Evolutionary conservation across 345 rosid species (phyloP), one percentile per base, ranked within the genome.

Genomic region (Eucalyptus regnans): DNA sequence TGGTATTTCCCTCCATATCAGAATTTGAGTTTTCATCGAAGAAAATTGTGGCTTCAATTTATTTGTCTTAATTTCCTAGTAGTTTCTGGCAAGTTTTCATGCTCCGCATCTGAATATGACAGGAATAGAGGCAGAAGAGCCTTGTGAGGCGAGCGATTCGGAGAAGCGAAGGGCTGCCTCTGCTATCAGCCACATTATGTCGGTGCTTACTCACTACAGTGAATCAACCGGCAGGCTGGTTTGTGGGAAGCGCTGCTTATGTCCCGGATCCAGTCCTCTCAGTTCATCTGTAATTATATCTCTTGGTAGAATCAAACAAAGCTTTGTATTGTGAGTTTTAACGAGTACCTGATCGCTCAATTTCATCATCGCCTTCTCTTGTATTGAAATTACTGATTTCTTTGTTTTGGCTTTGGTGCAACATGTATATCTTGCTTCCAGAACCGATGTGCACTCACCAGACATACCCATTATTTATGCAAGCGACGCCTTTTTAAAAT

Each of bases 271-370:
- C 10, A 93, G 92, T 79, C 93, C 90, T 87, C 90, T 95, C 89
- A 95, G 92, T 89, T 95, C 99, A 44, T 94, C 97, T 23, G 88
- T 96, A 92, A 92, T 91, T 94, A 93, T 97, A 90, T 95, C 99
- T 93, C 99, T 98, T 52, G 97, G 99, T 97, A 98, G 99, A 98
- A 97, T 98, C 98, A 98, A 95, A 94, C 99, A 98, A 94, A 98
- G 99, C 94, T 98, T 97, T 94, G 96, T 98, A 96, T 93, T 98
- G 99, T 98, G 99, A 98, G 99, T 98, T 95, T 88, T 92, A 93
- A 91, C 93, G 88, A 90, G 90, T 90, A 90, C 91, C 94, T 92
- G 60, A 23, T 50, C 88, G 92, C 86, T 86, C 66, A 62, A 68
- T 89, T 88, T 79, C 22, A 33, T 60, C 46, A 90, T 31, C 85